A percentile compares a stretch with the other conserved stretches of the same genome.
phyloP scores from a whole-genome alignment of 176 grass and related monocot genomes.

The Hyparrhenia diplandra region DNA sequence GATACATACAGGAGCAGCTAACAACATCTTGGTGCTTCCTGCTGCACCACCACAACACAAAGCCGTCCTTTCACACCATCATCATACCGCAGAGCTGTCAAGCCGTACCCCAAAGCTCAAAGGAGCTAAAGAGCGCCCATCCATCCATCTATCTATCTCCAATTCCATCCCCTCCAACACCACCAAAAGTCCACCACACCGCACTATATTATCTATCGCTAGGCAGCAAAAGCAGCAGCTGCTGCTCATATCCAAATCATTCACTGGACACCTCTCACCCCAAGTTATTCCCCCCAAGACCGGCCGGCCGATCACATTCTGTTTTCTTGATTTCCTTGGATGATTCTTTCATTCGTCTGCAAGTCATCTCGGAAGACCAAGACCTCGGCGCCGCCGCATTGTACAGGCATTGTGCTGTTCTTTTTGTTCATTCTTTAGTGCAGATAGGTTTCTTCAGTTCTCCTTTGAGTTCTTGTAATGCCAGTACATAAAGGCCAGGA shows the following conservation, averaged over 20 bases:
- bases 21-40: conserved; percentile 52
- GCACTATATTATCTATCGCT: conserved; percentile 14
- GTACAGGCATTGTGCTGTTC: conserved; percentile 5
- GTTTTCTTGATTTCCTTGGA: conserved; percentile 16
- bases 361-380: conserved; percentile 27
- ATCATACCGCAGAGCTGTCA: conserved; percentile 51
- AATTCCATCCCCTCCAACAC: conserved; percentile 32
- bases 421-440: conserved; percentile 40
- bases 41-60: conserved; percentile 53
- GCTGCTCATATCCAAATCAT: conserved; percentile 48
- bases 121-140: conserved; percentile 33
- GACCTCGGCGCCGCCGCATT: not conserved
- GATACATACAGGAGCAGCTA: conserved; percentile 34
- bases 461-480: conserved; percentile 16
- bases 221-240: conserved; percentile 23
- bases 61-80: conserved; percentile 40
- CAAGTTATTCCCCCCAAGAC: conserved; percentile 33
- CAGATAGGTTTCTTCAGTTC: conserved; percentile 18
- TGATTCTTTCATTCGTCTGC: conserved; percentile 67
- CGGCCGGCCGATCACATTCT: not conserved
- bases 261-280: conserved; percentile 29
- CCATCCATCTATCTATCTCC: not conserved
- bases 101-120: conserved; percentile 34
- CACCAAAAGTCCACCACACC: conserved; percentile 38
- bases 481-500: conserved; percentile 30